Percentiles rank a stretch among this genome's conserved stretches.
These are phyloP conservation scores for Limnanthes douglasii DNA, from an alignment of 345 rosid genomes.

Conservation along the genomic window DNA sequence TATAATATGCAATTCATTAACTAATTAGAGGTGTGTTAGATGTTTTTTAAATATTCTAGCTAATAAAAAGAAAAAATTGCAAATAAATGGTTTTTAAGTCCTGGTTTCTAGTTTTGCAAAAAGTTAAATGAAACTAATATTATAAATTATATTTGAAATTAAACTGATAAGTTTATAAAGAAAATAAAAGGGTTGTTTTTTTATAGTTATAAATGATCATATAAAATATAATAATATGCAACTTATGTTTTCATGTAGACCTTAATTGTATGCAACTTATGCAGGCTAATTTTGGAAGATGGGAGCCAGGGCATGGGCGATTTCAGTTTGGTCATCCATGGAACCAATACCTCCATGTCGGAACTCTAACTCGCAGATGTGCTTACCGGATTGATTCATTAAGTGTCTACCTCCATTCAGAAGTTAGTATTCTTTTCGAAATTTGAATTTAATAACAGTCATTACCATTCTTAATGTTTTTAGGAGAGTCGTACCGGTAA, in stretches of 20 bases:
- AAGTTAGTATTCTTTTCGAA: conserved; percentile 12
- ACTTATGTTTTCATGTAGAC: not conserved
- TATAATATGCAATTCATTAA: not conserved
- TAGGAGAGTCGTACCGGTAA: too few species aligned
- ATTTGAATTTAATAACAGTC: not conserved
- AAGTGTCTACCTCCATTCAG: conserved; percentile 27
- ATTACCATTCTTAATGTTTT: too few species aligned
- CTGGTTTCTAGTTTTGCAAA: too few species aligned
- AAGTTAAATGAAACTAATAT: not conserved
- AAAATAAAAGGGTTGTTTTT: not conserved
- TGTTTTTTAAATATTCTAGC: too few species aligned
- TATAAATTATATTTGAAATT: not conserved
- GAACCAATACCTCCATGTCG: conserved; percentile 47
- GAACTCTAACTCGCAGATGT: conserved; percentile 34
- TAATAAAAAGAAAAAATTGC: too few species aligned
- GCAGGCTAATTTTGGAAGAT: conserved; percentile 70
- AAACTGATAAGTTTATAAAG: not conserved
- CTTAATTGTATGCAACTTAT: not conserved
- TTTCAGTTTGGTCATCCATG: conserved; percentile 69
- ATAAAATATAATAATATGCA: not conserved
- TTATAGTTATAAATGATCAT: not conserved
- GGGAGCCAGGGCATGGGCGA: conserved; percentile 79
- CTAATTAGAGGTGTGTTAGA: too few species aligned
- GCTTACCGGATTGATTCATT: conserved; percentile 53
- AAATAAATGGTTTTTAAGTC: too few species aligned